A percentile compares a stretch with the other conserved stretches of the same genome.
These are phyloP conservation scores for Paramarasmius palmivorus DNA, from an alignment of 1,284 basidiomycete species.

Conservation along the genomic window DNA sequence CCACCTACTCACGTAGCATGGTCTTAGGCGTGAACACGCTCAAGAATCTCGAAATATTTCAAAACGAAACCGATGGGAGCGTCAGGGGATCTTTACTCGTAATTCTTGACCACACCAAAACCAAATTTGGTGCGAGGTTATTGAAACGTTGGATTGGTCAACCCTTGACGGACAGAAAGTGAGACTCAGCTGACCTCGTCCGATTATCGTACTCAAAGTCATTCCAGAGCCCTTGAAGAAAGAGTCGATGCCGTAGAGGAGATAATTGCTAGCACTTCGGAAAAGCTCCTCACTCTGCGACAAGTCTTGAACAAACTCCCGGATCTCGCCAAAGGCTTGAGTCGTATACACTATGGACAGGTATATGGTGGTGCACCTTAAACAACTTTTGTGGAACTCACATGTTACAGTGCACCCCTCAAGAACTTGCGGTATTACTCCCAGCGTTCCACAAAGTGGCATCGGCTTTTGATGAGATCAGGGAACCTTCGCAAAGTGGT, in stretches of 20 bases:
- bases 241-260: conserved; percentile 87
- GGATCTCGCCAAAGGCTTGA: conserved; percentile 88
- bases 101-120: conserved; percentile 86
- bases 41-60: conserved; percentile 89
- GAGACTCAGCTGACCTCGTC: conserved; percentile 18
- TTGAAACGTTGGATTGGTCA: conserved; percentile 86
- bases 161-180: conserved; percentile 81
- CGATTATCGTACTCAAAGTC: conserved; percentile 3
- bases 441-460: conserved; percentile 77
- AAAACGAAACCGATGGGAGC: conserved; percentile 82
- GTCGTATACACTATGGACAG: conserved; percentile 88
- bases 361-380: conserved; percentile 34
- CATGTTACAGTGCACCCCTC: conserved; percentile 68
- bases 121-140: conserved; percentile 85
- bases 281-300: conserved; percentile 64
- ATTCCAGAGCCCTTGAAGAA: conserved; percentile 63
- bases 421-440: conserved; percentile 81
- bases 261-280: conserved; percentile 60
- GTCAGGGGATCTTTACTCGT: conserved; percentile 81
- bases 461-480: conserved; percentile 59
- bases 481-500: conserved; percentile 48
- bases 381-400: background rate
- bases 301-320: conserved; percentile 75
- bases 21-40: conserved; percentile 88
- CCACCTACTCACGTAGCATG: conserved; percentile 77